These are phyloP conservation scores for Phaeomoniella chlamydospora DNA, from an alignment of 2,329 filamentous ascomycete species.

Conservation along the genomic window DNA sequence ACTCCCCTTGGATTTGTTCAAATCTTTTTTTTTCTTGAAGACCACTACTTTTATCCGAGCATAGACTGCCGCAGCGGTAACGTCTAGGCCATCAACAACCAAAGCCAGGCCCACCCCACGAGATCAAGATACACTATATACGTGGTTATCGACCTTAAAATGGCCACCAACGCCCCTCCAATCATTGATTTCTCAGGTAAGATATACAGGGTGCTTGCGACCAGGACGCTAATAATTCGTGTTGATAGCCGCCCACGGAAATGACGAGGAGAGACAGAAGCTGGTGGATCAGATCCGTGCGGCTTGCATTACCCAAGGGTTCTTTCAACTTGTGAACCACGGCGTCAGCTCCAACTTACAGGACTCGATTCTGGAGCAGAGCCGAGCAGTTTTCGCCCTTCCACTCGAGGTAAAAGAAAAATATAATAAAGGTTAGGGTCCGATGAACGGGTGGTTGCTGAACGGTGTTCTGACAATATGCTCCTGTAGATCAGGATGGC, in stretches of 20 bases:
- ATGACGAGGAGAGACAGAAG: constrained; percentile 15
- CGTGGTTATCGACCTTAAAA: too few relatives aligned
- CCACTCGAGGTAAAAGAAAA: constrained; percentile 25
- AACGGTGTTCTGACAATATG: constrained; percentile 39
- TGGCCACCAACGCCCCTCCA: too few relatives aligned
- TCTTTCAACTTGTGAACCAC: constrained; percentile 31
- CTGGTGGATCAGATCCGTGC: constrained; percentile 14
- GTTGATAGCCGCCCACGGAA: constrained; percentile 16
- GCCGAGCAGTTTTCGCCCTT: constrained; percentile 25
- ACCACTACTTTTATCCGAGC: too few relatives aligned
- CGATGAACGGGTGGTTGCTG: constrained; percentile 42
- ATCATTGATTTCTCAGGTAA: constrained; percentile 18
- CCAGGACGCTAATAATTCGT: too few relatives aligned
- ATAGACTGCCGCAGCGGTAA: too few relatives aligned
- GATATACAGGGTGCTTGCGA: background rate
- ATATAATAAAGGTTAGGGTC: constrained; percentile 22
- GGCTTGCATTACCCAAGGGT: constrained; percentile 16
- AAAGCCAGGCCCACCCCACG: too few relatives aligned
- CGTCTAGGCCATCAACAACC: too few relatives aligned
- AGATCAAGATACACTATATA: too few relatives aligned
- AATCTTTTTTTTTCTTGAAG: too few relatives aligned
- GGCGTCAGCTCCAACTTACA: constrained; percentile 22
- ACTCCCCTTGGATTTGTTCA: too few relatives aligned
- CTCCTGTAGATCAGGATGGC: constrained; percentile 21
- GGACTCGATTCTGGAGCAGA: constrained; percentile 20